A percentile compares a stretch with the other conserved stretches of the same genome.
Conservation (phyloP, 148 eudicot genomes). For the Silene latifolia region DNA sequence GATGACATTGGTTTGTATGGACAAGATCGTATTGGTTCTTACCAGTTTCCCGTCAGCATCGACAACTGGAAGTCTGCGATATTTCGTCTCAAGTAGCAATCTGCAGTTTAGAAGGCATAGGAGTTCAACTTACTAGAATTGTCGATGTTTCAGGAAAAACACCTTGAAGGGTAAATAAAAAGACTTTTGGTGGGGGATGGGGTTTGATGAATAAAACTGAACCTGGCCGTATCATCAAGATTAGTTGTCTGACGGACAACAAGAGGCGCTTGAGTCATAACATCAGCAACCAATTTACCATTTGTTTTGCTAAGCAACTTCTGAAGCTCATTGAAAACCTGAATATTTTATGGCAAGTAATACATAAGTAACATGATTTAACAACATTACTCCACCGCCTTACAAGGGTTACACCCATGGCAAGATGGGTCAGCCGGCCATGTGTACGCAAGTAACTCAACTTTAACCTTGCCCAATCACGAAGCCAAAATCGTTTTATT, state of each 20-base stretch:
- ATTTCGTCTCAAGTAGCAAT: conserved; percentile 73
- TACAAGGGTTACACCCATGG: too few species aligned
- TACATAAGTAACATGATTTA: background rate
- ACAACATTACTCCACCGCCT: background rate
- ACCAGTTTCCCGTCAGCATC: conserved; percentile 51
- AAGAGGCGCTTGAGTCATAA: conserved; percentile 86
- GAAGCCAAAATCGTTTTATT: too few species aligned
- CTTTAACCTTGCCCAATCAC: too few species aligned
- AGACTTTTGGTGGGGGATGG: background rate
- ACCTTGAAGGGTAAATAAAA: background rate
- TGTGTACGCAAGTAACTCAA: too few species aligned
- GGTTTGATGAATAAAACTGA: background rate
- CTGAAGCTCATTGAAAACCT: conserved; percentile 89
- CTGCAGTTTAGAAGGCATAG: conserved; percentile 35
- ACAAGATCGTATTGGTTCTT: conserved; percentile 8
- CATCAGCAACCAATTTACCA: conserved; percentile 75
- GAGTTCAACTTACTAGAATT: background rate
- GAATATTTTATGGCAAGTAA: conserved; percentile 4
- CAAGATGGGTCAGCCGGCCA: too few species aligned
- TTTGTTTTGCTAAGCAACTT: conserved; percentile 76
- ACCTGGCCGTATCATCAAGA: conserved; percentile 98
- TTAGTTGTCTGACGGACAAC: conserved; percentile 78
- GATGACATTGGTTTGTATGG: background rate
- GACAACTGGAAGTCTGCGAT: conserved; percentile 86
- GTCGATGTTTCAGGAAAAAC: background rate